phyloP scores from a whole-genome alignment of 2,329 filamentous ascomycete genomes.

The Lachnum nothofagi region DNA sequence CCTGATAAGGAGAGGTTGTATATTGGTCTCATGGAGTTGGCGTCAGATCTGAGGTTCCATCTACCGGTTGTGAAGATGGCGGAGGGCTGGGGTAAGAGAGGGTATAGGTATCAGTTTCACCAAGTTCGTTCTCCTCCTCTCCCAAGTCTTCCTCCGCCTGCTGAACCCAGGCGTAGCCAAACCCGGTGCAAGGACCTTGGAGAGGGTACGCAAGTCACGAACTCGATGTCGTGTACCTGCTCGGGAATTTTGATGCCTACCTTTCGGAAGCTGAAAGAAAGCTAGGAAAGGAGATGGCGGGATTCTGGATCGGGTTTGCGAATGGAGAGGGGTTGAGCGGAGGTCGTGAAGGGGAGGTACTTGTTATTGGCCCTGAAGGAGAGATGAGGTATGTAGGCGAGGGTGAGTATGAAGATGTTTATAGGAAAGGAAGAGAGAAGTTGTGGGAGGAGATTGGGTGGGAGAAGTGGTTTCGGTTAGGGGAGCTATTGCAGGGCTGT shows the following conservation, averaged over 20 bases:
- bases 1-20: conserved; percentile 7
- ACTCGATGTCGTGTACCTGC: conserved; percentile 14
- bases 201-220: conserved; percentile 15
- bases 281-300: conserved; percentile 12
- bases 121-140: conserved; percentile 6
- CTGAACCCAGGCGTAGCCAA: conserved; percentile 5
- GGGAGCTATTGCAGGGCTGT: conserved; percentile 18
- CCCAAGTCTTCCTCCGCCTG: too few species aligned
- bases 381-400: conserved; percentile 1
- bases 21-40: conserved; percentile 6
- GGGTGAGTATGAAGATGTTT: conserved; percentile 5
- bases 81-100: conserved; percentile 3
- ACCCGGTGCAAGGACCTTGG: conserved; percentile 7
- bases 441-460: conserved; percentile 14
- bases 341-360: conserved; percentile 3
- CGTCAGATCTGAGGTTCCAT: conserved; percentile 17
- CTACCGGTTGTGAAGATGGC: conserved; percentile 5
- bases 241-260: conserved; percentile 7
- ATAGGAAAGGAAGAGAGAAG: conserved; percentile 7
- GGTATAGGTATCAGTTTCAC: conserved; percentile 12
- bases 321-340: conserved; percentile 4
- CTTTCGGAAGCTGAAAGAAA: neutral
- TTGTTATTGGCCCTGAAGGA: conserved; percentile 10
- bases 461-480: conserved; percentile 15
- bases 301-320: conserved; percentile 10